phyloP scores from a whole-genome alignment of 371 early-diverging fungal species.

The Apophysomyces sp. region DNA sequence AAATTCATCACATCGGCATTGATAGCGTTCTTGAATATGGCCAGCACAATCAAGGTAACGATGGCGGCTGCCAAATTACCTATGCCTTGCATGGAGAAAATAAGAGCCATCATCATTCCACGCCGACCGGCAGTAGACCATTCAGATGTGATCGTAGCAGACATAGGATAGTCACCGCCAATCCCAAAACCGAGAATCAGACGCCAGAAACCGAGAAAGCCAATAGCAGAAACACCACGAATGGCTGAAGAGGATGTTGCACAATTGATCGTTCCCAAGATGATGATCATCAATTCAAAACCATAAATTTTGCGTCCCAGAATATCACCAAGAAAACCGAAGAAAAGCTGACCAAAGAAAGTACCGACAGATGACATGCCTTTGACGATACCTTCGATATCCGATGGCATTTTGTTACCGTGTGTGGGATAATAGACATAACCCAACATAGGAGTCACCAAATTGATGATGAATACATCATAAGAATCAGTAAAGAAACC shows the following conservation, averaged over 20 bases:
- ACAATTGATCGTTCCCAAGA: conserved; percentile 77
- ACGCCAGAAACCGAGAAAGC: conserved; percentile 80
- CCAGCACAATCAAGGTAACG: conserved; percentile 56
- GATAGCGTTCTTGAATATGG: conserved; percentile 47
- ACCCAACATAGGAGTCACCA: conserved; percentile 80
- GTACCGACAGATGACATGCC: conserved; percentile 83
- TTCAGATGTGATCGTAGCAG: conserved; percentile 72
- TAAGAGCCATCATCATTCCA: conserved; percentile 67
- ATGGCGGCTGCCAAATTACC: conserved; percentile 65
- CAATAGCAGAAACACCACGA: conserved; percentile 69
- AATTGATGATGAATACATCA: conserved; percentile 84
- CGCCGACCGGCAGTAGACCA: conserved; percentile 60
- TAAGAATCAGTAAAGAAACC: conserved; percentile 93
- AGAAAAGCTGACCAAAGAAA: conserved; percentile 79
- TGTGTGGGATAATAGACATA: conserved; percentile 65
- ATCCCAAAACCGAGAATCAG: conserved; percentile 85
- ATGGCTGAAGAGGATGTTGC: conserved; percentile 69
- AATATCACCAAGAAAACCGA: conserved; percentile 85
- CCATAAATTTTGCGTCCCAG: conserved; percentile 88
- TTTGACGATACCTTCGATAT: conserved; percentile 75
- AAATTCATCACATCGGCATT: conserved; percentile 39
- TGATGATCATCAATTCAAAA: conserved; percentile 81
- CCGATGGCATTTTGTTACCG: conserved; percentile 57
- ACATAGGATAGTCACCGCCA: conserved; percentile 67
- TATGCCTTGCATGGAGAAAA: conserved; percentile 76